phyloP scores from a whole-genome alignment of 2,329 filamentous ascomycete species.

The Apiospora arundinis region DNA sequence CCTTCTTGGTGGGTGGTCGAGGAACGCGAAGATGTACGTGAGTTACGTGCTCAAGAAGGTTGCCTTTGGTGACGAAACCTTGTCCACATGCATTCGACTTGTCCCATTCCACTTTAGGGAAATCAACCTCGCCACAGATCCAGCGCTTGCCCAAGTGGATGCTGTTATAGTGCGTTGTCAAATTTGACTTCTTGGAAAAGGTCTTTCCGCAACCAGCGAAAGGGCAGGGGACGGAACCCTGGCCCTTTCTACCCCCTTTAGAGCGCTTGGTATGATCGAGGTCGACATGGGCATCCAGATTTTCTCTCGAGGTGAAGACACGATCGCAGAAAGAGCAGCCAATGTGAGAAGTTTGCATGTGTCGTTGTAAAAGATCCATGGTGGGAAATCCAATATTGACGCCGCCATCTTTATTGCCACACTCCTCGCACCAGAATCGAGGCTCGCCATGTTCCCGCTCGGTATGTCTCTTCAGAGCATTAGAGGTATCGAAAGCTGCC shows the following conservation, averaged over 20 bases:
- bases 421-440: conserved; percentile 80
- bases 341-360: conserved; percentile 77
- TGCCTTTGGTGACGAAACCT: conserved; percentile 77
- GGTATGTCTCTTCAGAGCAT: conserved; percentile 74
- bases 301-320: conserved; percentile 68
- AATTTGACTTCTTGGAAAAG: conserved; percentile 85
- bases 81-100: conserved; percentile 74
- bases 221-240: conserved; percentile 64
- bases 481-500: conserved; percentile 75
- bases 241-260: conserved; percentile 64
- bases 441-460: conserved; percentile 72
- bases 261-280: conserved; percentile 71
- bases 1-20: conserved; percentile 44
- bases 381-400: conserved; percentile 71
- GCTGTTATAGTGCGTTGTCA: conserved; percentile 78
- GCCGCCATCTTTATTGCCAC: conserved; percentile 52
- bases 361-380: conserved; percentile 71
- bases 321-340: conserved; percentile 77
- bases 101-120: conserved; percentile 68
- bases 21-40: conserved; percentile 76
- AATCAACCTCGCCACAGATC: conserved; percentile 75
- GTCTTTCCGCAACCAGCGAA: conserved; percentile 72
- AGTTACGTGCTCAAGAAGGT: conserved; percentile 83
- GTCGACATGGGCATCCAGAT: conserved; percentile 79
- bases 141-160: conserved; percentile 80